Evolutionary conservation across 2,329 filamentous ascomycete species (phyloP), one percentile per base, ranked within the genome.

Genomic region (Trichoderma guizhouense): DNA sequence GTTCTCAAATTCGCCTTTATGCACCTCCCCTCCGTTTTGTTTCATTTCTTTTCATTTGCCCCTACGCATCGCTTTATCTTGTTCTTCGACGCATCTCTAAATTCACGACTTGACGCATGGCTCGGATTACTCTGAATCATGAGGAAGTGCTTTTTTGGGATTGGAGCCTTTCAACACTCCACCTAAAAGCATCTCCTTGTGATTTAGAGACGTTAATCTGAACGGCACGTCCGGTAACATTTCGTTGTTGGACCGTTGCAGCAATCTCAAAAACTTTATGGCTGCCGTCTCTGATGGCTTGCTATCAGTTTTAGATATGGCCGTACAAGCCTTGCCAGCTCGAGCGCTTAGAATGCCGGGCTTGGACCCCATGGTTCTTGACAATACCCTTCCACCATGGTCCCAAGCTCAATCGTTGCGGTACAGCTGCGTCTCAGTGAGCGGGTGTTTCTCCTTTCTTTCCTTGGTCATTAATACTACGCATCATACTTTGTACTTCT

Each of bases 151-250:
- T 69, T 69, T 28, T 68, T 51, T 63, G 60, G n/a, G n/a, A n/a
- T n/a, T 57, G 65, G 32, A 69, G 57, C 21, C 26, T 51, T 47
- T 58, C 34, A 28, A 61, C 12, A 9, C 69, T 65, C 68, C 30
- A 73, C 62, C 39, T 6, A 64, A 66, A 57, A 53, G 64, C 60
- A 61, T 73, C 69, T 72, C 72, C 66, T 32, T 60, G 68, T 63
- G 21, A 75, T 73, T 74, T 76, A 30, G 58, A 75, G 73, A 72
- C 26, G 71, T 67, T 70, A 72, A 75, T 79, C 79, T 82, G 81
- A 81, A 83, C 79, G 81, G 81, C 81, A 82, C 76, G 79, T 76
- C 81, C 79, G 81, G 81, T 82, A 76, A 51, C 78, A 79, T 74
- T 76, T 75, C 53, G 61, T 71, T 32, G 71, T 65, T 69, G 67